Conservation (phyloP, 495 filamentous ascomycete species). For the Rhizodiscina lignyota region DNA sequence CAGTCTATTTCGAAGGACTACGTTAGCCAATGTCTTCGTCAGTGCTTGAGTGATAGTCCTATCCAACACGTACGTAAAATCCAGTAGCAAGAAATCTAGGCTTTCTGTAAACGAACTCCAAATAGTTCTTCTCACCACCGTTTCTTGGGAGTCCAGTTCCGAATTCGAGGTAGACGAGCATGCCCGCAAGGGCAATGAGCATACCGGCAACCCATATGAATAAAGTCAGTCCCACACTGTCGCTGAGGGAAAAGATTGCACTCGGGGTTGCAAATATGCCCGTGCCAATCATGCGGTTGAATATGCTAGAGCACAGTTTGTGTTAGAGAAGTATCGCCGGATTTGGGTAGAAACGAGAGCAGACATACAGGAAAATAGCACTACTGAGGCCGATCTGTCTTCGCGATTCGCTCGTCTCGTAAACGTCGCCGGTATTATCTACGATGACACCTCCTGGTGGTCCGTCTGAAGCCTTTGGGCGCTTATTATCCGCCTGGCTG, state of each 20-base stretch:
- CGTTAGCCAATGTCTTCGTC: too few relatives aligned
- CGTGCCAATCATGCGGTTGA: conserved; percentile 20
- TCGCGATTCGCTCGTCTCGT: too few relatives aligned
- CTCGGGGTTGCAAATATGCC: conserved; percentile 6
- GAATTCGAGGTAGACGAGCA: conserved; percentile 4
- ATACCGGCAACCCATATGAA: conserved; percentile 6
- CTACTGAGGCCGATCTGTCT: too few relatives aligned
- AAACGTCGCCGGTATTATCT: too few relatives aligned
- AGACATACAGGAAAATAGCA: too few relatives aligned
- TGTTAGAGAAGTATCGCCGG: too few relatives aligned
- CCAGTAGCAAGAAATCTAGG: conserved; percentile 50
- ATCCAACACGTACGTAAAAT: conserved; percentile 43
- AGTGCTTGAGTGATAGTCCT: too few relatives aligned
- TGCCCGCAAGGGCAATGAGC: conserved; percentile 1
- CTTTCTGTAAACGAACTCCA: conserved; percentile 45
- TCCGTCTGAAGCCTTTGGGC: too few relatives aligned
- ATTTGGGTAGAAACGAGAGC: too few relatives aligned
- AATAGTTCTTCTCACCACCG: conserved; percentile 37
- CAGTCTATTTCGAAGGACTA: too few relatives aligned
- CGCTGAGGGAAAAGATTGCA: conserved; percentile 2
- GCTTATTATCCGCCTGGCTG: too few relatives aligned
- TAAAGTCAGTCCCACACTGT: conserved; percentile 5
- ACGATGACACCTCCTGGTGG: too few relatives aligned
- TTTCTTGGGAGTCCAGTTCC: conserved; percentile 24
- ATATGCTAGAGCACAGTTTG: conserved; percentile 4